These are phyloP conservation scores for Picea abies DNA, from an alignment of 83 land plant genomes.

Conservation along the genomic window DNA sequence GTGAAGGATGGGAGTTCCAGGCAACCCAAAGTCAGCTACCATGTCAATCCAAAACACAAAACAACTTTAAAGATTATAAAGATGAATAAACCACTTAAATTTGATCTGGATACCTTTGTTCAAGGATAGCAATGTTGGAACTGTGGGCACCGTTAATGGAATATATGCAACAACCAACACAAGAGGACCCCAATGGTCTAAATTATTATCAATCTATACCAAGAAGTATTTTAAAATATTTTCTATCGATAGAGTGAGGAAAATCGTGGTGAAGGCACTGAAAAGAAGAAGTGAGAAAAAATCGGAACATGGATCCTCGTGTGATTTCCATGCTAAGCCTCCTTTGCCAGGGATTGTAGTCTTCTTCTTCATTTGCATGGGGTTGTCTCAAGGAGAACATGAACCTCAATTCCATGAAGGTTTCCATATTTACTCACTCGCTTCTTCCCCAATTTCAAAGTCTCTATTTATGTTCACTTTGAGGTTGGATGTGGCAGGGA, in stretches of 20 bases:
- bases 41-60: too few species aligned
- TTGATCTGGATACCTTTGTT: constrained; percentile 1
- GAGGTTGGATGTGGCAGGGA: too few species aligned
- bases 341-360: constrained; percentile 40
- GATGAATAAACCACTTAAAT: too few species aligned
- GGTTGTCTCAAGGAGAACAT: constrained; percentile 27
- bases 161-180: constrained; percentile 86
- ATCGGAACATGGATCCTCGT: constrained; percentile 14
- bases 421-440: constrained; percentile 4
- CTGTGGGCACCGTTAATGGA: constrained; percentile 85
- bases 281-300: constrained; percentile 38
- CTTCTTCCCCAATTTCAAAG: not conserved
- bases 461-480: too few species aligned
- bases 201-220: constrained; percentile 56
- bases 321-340: constrained; percentile 15
- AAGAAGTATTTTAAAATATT: constrained; percentile 70
- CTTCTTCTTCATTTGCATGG: constrained; percentile 26
- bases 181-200: constrained; percentile 77
- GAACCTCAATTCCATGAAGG: constrained; percentile 29
- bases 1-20: too few species aligned
- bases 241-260: constrained; percentile 58
- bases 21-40: too few species aligned
- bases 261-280: constrained; percentile 46
- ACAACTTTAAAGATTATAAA: too few species aligned
- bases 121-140: constrained; percentile 94